Evolutionary conservation across 116 monocot species (phyloP).

Genomic region (Iris pallida): DNA sequence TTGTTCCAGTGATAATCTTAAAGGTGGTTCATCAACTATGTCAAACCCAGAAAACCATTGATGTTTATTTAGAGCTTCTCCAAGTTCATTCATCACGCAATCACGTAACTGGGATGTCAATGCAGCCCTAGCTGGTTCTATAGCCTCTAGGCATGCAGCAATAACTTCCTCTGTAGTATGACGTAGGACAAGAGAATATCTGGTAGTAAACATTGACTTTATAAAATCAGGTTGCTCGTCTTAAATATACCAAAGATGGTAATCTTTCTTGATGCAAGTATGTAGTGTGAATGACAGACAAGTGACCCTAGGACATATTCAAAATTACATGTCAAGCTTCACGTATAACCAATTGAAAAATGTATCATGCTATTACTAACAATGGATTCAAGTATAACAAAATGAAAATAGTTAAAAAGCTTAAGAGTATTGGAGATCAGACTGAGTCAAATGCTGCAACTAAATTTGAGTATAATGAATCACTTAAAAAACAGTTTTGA

Average conservation of each 20-base stretch:
- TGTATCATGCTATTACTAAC: too few relatives aligned
- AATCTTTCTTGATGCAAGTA: neutral
- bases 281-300: neutral
- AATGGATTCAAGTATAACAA: too few relatives aligned
- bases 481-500: too few relatives aligned
- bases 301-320: too few relatives aligned
- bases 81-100: constrained; percentile 59
- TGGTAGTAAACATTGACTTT: constrained; percentile 16
- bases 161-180: constrained; percentile 90
- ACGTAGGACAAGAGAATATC: constrained; percentile 83
- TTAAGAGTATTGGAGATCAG: neutral
- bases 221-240: neutral
- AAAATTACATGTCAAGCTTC: too few relatives aligned
- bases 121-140: constrained; percentile 58
- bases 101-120: constrained; percentile 40
- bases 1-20: constrained; percentile 54
- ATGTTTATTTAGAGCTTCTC: constrained; percentile 45
- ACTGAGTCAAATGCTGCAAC: neutral
- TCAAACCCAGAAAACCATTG: constrained; percentile 81
- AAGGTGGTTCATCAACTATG: constrained; percentile 54
- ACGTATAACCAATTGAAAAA: too few relatives aligned
- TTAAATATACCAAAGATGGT: neutral
- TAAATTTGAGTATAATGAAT: neutral
- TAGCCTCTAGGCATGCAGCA: constrained; percentile 71
- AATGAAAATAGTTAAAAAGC: too few relatives aligned